Evolutionary conservation across 805 yeast species (phyloP).

Genomic region (Peterozyma xylosa): DNA sequence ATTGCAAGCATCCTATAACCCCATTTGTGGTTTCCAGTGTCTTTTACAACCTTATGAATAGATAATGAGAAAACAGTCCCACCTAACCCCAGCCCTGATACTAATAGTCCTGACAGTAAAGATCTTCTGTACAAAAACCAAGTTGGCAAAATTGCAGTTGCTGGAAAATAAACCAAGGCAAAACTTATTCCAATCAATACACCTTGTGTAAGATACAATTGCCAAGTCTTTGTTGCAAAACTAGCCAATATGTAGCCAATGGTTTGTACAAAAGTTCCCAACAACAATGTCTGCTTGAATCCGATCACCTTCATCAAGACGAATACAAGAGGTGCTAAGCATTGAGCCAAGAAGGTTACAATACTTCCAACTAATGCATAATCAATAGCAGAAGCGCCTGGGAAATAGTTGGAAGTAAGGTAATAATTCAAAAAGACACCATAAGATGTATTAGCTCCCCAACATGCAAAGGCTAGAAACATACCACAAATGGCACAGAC

Average conservation of each 20-base stretch:
- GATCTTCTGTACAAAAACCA: slow-evolving; percentile 47
- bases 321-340: slow-evolving; percentile 16
- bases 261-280: slow-evolving; percentile 36
- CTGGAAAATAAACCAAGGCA: slow-evolving; percentile 43
- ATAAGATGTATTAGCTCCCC: slow-evolving; percentile 61
- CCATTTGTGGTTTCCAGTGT: slow-evolving; percentile 30
- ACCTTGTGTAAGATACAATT: slow-evolving; percentile 46
- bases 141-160: slow-evolving; percentile 37
- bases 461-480: slow-evolving; percentile 42
- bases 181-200: slow-evolving; percentile 42
- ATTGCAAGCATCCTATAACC: slow-evolving; percentile 33
- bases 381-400: slow-evolving; percentile 45
- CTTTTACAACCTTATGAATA: slow-evolving; percentile 26
- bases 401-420: slow-evolving; percentile 35
- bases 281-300: slow-evolving; percentile 13
- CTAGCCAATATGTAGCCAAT: slow-evolving; percentile 45
- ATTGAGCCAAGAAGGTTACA: slow-evolving; percentile 22
- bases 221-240: slow-evolving; percentile 41
- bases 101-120: slow-evolving; percentile 28
- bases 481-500: slow-evolving; percentile 37
- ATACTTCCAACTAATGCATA: slow-evolving; percentile 59
- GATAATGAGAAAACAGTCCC: slow-evolving; percentile 29
- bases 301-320: slow-evolving; percentile 16
- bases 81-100: slow-evolving; percentile 35
- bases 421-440: slow-evolving; percentile 54